These are phyloP conservation scores for Bolboschoenus planiculmis DNA, from an alignment of 176 grass and related monocot species.

Conservation along the genomic window DNA sequence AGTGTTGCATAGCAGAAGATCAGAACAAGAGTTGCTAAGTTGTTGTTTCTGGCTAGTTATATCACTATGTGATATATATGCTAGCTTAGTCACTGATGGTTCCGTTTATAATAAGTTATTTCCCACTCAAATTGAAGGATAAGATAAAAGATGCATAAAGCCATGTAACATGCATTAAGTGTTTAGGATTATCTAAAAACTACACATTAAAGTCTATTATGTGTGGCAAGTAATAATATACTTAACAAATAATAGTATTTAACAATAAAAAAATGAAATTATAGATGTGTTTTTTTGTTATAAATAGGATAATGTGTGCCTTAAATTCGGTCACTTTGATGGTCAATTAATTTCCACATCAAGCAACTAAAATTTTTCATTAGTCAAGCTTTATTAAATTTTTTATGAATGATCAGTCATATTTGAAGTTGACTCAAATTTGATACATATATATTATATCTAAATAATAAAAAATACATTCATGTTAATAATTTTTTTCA, in stretches of 20 bases:
- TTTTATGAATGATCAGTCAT: neutral
- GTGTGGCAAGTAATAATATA: too few relatives aligned
- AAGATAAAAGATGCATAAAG: neutral
- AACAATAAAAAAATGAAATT: too few relatives aligned
- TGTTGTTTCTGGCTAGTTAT: neutral
- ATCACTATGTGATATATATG: neutral
- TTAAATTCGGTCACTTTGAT: neutral
- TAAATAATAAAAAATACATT: neutral
- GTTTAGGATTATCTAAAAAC: too few relatives aligned
- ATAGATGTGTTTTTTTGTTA: neutral
- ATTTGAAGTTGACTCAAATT: neutral
- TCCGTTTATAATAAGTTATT: neutral
- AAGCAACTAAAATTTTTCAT: neutral
- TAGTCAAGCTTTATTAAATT: neutral
- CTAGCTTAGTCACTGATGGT: neutral
- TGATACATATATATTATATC: neutral
- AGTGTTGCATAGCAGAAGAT: too few relatives aligned
- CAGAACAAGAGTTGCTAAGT: too few relatives aligned
- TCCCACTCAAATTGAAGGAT: constrained; percentile 8
- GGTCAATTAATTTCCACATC: neutral
- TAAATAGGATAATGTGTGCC: neutral
- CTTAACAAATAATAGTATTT: too few relatives aligned
- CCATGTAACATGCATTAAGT: neutral
- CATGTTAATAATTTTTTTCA: neutral
- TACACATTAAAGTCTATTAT: too few relatives aligned